phyloP scores from a whole-genome alignment of 306 rosid genomes.

The Vicia villosa region DNA sequence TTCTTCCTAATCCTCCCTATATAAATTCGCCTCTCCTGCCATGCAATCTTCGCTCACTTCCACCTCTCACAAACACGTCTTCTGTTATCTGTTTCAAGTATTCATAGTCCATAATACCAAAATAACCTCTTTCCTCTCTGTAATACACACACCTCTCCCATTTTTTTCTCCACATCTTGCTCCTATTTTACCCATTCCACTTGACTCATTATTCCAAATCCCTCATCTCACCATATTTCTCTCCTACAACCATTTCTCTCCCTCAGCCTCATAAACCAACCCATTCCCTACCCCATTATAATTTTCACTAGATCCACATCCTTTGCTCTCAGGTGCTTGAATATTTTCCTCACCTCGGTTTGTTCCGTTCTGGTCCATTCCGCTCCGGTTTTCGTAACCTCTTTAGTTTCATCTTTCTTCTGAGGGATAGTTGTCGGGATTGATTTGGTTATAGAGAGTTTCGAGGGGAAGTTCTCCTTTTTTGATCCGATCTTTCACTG shows the following conservation, averaged over 20 bases:
- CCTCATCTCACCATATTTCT: not conserved
- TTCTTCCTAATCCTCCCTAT: slow-evolving; percentile 30
- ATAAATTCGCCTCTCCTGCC: slow-evolving; percentile 49
- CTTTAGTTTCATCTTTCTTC: slow-evolving; percentile 30
- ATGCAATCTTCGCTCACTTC: slow-evolving; percentile 73
- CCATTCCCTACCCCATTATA: not conserved
- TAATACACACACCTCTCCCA: not conserved
- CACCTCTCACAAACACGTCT: slow-evolving; percentile 17
- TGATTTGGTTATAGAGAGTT: slow-evolving; percentile 40
- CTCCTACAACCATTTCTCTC: not conserved
- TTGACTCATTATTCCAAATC: not conserved
- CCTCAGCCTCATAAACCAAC: not conserved
- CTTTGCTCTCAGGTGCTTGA: not conserved
- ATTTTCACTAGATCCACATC: not conserved
- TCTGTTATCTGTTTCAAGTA: not conserved
- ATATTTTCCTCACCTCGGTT: too few relatives aligned
- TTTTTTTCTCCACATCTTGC: not conserved
- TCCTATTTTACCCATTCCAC: not conserved
- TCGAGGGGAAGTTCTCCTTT: slow-evolving; percentile 45
- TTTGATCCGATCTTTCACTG: slow-evolving; percentile 60
- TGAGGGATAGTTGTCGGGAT: slow-evolving; percentile 75
- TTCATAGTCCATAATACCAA: not conserved
- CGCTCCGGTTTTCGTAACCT: too few relatives aligned
- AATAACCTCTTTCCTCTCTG: not conserved
- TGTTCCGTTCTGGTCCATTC: not conserved